Evolutionary conservation across 768 basidiomycete genomes (phyloP).

Genomic region (Xanthoconium purpureum): DNA sequence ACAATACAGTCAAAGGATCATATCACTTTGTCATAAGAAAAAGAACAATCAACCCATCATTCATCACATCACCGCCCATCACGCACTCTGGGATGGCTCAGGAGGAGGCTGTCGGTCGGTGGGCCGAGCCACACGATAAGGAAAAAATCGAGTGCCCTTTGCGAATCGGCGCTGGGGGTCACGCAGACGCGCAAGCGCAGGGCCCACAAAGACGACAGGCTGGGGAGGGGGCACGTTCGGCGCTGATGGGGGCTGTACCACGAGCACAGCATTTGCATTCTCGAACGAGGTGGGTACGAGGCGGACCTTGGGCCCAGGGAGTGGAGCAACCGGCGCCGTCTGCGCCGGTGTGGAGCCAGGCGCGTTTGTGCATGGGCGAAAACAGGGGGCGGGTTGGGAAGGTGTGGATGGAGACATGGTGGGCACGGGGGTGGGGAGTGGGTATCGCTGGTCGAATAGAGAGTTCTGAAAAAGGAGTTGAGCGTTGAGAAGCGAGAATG

Average conservation of each 20-base stretch:
- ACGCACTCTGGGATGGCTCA: neutral
- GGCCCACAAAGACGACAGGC: constrained; percentile 50
- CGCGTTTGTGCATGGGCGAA: neutral
- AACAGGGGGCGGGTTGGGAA: constrained; percentile 28
- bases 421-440: constrained; percentile 28
- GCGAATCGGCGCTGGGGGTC: constrained; percentile 39
- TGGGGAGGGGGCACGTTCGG: constrained; percentile 16
- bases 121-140: constrained; percentile 48
- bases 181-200: constrained; percentile 46
- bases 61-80: neutral
- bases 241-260: constrained; percentile 36
- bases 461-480: neutral
- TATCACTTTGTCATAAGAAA: neutral
- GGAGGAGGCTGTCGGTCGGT: constrained; percentile 10
- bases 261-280: constrained; percentile 50
- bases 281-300: constrained; percentile 51
- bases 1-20: constrained; percentile 13
- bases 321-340: constrained; percentile 5
- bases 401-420: constrained; percentile 21
- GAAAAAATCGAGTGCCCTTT: constrained; percentile 51
- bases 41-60: neutral
- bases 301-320: constrained; percentile 32
- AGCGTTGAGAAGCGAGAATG: neutral
- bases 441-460: neutral
- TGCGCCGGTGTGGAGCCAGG: neutral